Conservation (phyloP, 129 eudicot genomes). For the Helianthus annuus region DNA sequence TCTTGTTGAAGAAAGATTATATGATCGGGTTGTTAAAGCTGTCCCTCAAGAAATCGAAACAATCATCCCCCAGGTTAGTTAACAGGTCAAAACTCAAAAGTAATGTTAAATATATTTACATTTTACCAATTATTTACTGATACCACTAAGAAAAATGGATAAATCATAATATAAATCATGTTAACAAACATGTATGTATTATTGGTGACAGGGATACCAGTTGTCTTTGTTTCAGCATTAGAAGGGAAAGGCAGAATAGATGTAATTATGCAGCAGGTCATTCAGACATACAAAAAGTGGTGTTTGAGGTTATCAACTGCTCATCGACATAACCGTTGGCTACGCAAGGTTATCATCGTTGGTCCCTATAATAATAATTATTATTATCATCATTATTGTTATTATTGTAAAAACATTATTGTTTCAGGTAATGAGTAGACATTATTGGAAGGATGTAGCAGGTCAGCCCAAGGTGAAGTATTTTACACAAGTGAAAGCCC, state of each 20-base stretch:
- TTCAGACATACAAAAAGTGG: slow-evolving; percentile 88
- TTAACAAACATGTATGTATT: neutral
- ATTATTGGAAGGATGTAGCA: slow-evolving; percentile 93
- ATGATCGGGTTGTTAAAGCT: slow-evolving; percentile 59
- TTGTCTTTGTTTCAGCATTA: slow-evolving; percentile 85
- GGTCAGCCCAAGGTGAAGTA: slow-evolving; percentile 89
- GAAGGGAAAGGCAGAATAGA: slow-evolving; percentile 76
- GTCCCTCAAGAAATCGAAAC: slow-evolving; percentile 94
- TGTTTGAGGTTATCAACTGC: slow-evolving; percentile 87
- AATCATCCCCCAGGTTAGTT: slow-evolving; percentile 91
- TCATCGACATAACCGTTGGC: slow-evolving; percentile 91
- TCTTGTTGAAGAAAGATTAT: slow-evolving; percentile 61
- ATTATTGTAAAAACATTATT: neutral
- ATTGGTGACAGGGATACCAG: slow-evolving; percentile 71
- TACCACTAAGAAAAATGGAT: neutral
- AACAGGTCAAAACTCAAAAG: neutral
- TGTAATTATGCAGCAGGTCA: slow-evolving; percentile 79
- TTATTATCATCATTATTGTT: neutral
- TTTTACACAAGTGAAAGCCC: slow-evolving; percentile 93
- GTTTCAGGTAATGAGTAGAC: slow-evolving; percentile 90
- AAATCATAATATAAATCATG: neutral
- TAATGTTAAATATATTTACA: neutral
- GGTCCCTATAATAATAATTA: too few species aligned
- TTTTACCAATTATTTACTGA: neutral
- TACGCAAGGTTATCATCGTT: slow-evolving; percentile 60